phyloP scores from a whole-genome alignment of 148 eudicot genomes.

The Rheum nobile region DNA sequence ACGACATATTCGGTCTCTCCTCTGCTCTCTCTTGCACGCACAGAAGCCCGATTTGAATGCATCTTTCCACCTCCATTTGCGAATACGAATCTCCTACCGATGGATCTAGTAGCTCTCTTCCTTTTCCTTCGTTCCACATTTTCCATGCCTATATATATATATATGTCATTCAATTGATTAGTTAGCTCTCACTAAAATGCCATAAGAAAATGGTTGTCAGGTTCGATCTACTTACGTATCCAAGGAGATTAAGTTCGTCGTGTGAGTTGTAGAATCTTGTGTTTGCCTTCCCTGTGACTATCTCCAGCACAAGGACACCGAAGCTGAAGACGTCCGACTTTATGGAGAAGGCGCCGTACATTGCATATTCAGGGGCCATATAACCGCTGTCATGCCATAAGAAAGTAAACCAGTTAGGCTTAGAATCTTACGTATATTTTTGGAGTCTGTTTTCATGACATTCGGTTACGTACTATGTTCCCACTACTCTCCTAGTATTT shows the following conservation, averaged over 20 bases:
- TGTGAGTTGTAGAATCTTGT: not conserved
- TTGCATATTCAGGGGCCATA: constrained; percentile 10
- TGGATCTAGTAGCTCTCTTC: constrained; percentile 39
- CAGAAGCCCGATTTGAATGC: constrained; percentile 71
- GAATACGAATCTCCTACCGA: constrained; percentile 26
- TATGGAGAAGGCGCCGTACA: constrained; percentile 3
- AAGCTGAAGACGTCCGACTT: constrained; percentile 10
- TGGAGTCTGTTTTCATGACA: not conserved
- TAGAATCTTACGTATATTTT: too few relatives aligned
- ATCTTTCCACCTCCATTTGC: constrained; percentile 36
- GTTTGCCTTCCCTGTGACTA: not conserved
- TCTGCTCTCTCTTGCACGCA: constrained; percentile 76
- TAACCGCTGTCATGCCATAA: not conserved
- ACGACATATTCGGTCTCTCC: constrained; percentile 78
- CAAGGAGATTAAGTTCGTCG: constrained; percentile 1
- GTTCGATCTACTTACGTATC: constrained; percentile 5
- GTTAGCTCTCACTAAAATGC: too few relatives aligned
- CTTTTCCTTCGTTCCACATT: constrained; percentile 63
- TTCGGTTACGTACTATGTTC: not conserved
- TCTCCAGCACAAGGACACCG: constrained; percentile 7
- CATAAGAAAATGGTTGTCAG: too few relatives aligned
- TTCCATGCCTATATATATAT: constrained; percentile 53
- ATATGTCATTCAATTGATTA: not conserved
- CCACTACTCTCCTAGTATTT: not conserved
- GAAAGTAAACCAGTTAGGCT: not conserved